Evolutionary conservation across 306 rosid genomes (phyloP).

Genomic region (Arachis stenosperma): DNA sequence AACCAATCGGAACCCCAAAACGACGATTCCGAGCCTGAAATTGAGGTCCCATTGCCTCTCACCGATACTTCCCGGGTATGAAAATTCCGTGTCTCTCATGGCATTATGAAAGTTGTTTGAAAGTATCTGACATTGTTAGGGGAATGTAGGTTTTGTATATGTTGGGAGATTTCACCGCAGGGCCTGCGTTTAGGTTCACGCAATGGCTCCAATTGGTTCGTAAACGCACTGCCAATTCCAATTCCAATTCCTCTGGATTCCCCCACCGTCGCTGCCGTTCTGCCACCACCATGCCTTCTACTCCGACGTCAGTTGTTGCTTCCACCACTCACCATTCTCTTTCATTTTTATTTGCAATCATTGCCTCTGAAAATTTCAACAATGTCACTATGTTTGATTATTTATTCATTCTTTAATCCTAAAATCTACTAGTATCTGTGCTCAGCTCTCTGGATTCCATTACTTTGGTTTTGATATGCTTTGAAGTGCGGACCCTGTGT

Average conservation of each 20-base stretch:
- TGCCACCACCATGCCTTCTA: constrained; percentile 46
- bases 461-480: not conserved
- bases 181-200: constrained; percentile 78
- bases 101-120: constrained; percentile 6
- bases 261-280: constrained; percentile 47
- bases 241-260: constrained; percentile 73
- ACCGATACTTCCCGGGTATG: constrained; percentile 79
- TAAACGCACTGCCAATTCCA: constrained; percentile 63
- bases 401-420: no score
- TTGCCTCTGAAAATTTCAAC: not conserved
- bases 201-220: constrained; percentile 97
- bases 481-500: constrained; percentile 19
- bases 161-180: constrained; percentile 88
- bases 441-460: no score
- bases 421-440: no score
- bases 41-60: constrained; percentile 71
- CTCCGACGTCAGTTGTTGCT: constrained; percentile 50
- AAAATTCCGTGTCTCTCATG: not conserved
- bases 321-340: not conserved
- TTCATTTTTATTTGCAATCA: not conserved
- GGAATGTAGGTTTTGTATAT: constrained; percentile 72
- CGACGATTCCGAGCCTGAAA: constrained; percentile 45
- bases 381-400: no score
- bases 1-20: constrained; percentile 50
- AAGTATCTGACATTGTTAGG: constrained; percentile 22